phyloP scores from a whole-genome alignment of 371 early-diverging fungal species.

The Mycotypha africana region DNA sequence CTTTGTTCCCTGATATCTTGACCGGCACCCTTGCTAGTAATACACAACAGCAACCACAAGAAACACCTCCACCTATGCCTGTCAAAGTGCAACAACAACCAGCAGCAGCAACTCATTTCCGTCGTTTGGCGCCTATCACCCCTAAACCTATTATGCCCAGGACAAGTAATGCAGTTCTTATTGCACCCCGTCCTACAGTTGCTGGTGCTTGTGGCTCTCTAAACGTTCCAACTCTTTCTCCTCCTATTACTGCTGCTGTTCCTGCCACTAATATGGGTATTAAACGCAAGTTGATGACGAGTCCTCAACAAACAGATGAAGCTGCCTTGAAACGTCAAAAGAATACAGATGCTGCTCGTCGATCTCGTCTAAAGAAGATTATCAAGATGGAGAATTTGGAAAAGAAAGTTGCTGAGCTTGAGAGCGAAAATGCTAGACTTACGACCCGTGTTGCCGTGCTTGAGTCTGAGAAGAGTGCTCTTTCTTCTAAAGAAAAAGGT shows the following conservation, averaged over 20 bases:
- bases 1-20: slow-evolving; percentile 23
- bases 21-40: not conserved
- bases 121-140: slow-evolving; percentile 12
- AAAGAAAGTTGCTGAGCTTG: slow-evolving; percentile 67
- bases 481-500: slow-evolving; percentile 55
- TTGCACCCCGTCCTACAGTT: slow-evolving; percentile 11
- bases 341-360: slow-evolving; percentile 94
- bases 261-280: not conserved
- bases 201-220: not conserved
- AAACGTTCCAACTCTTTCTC: not conserved
- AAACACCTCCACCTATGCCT: not conserved
- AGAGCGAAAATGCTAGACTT: slow-evolving; percentile 66
- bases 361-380: slow-evolving; percentile 85
- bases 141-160: slow-evolving; percentile 15
- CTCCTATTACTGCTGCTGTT: not conserved
- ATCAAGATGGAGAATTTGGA: slow-evolving; percentile 83
- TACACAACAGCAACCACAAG: not conserved
- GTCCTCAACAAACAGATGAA: slow-evolving; percentile 43
- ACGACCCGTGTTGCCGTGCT: slow-evolving; percentile 69
- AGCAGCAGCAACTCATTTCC: not conserved
- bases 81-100: not conserved
- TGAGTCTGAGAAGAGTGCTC: slow-evolving; percentile 63
- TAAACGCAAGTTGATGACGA: slow-evolving; percentile 5
- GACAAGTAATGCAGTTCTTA: not conserved
- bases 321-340: slow-evolving; percentile 73